Conservation (phyloP, 164 flowering plant genomes). For the Chimonanthus salicifolius region DNA sequence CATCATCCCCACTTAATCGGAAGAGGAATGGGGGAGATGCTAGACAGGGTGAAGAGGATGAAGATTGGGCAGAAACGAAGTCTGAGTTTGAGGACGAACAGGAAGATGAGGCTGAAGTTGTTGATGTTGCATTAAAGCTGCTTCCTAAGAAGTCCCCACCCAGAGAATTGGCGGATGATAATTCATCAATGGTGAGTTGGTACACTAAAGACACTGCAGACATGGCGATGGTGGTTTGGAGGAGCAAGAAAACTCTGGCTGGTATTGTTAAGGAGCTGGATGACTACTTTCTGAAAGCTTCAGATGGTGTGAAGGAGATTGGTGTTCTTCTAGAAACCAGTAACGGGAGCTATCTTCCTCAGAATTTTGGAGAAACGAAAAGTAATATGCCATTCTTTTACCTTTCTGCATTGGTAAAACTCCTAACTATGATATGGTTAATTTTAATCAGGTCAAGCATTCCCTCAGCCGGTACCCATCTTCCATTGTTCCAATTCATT, state of each 20-base stretch:
- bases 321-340: constrained; percentile 60
- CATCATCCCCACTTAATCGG: constrained; percentile 18
- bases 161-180: constrained; percentile 43
- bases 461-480: neutral
- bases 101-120: constrained; percentile 17
- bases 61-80: constrained; percentile 67
- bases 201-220: constrained; percentile 43
- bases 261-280: constrained; percentile 66
- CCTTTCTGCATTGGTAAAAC: neutral
- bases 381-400: constrained; percentile 28
- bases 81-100: constrained; percentile 48
- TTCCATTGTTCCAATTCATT: neutral
- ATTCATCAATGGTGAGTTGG: constrained; percentile 51
- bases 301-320: constrained; percentile 45
- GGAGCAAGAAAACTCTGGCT: constrained; percentile 48
- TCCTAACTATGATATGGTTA: neutral
- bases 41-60: constrained; percentile 44
- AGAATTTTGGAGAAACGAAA: constrained; percentile 35
- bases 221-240: constrained; percentile 42
- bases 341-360: constrained; percentile 27
- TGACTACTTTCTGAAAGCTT: constrained; percentile 77
- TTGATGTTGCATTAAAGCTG: constrained; percentile 12
- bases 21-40: constrained; percentile 20
- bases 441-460: neutral
- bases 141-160: constrained; percentile 21